Conservation (phyloP, 768 basidiomycete genomes). For the Boletus rubescentipes region DNA sequence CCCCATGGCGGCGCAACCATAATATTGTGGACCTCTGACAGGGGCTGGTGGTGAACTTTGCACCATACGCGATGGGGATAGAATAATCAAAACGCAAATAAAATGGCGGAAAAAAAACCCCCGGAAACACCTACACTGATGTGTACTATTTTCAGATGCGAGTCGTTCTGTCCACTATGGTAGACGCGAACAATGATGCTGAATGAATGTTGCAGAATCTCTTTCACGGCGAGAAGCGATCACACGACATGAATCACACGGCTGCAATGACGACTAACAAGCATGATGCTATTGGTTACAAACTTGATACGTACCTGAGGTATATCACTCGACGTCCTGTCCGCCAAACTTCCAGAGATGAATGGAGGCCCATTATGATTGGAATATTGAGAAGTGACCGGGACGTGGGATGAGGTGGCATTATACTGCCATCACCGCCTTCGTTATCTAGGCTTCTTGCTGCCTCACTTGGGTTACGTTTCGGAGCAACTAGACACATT, state of each 20-base stretch:
- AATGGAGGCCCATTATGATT: not conserved
- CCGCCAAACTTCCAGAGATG: not conserved
- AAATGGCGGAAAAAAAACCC: not conserved
- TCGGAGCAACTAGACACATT: not conserved
- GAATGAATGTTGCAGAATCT: not conserved
- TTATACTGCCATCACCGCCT: not conserved
- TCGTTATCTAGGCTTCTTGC: not conserved
- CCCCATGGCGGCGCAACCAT: not conserved
- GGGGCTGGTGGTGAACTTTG: not conserved
- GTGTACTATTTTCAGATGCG: not conserved
- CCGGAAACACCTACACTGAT: not conserved
- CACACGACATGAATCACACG: not conserved
- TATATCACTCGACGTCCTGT: not conserved
- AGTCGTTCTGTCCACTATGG: not conserved
- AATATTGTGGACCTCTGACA: not conserved
- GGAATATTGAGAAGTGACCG: not conserved
- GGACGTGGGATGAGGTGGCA: not conserved
- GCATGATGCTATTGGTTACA: not conserved
- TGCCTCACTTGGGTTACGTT: not conserved
- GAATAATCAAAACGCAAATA: not conserved
- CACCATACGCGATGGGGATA: not conserved
- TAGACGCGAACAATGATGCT: not conserved
- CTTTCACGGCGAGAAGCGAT: not conserved
- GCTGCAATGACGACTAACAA: not conserved
- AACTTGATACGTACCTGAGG: not conserved